phyloP scores from a whole-genome alignment of 1,139 yeast species.

The Suhomyces ambrosiae region DNA sequence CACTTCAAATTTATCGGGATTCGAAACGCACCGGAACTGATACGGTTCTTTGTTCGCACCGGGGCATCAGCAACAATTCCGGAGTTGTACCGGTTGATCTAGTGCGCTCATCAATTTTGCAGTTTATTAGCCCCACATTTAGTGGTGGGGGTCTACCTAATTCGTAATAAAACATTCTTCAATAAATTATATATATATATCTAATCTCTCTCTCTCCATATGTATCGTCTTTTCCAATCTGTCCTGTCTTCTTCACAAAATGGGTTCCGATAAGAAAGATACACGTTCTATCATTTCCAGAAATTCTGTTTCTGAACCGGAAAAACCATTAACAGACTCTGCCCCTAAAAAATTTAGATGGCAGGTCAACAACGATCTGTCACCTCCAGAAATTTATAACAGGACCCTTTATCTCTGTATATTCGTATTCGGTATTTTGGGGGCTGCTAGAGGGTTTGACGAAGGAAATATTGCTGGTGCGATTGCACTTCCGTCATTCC shows the following conservation, averaged over 20 bases:
- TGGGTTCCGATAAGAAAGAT: conserved; percentile 13
- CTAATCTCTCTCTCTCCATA: too few relatives aligned
- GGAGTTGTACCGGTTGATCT: too few relatives aligned
- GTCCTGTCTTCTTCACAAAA: background rate
- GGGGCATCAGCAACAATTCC: too few relatives aligned
- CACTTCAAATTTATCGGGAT: too few relatives aligned
- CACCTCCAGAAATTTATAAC: conserved; percentile 56
- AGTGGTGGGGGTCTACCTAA: background rate
- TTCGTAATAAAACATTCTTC: background rate
- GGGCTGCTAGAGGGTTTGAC: conserved; percentile 63
- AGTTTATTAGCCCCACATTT: conserved; percentile 2
- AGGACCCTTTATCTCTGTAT: conserved; percentile 48
- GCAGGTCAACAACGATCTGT: conserved; percentile 35
- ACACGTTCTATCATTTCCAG: conserved; percentile 13
- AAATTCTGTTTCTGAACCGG: conserved; percentile 5
- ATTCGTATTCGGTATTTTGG: conserved; percentile 57
- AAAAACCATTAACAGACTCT: background rate
- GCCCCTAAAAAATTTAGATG: conserved; percentile 23
- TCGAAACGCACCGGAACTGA: too few relatives aligned
- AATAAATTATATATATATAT: too few relatives aligned
- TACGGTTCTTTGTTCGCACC: too few relatives aligned
- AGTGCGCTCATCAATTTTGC: too few relatives aligned
- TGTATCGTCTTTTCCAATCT: background rate
- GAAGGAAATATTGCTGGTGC: conserved; percentile 56
- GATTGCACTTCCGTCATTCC: conserved; percentile 48